Conservation (phyloP, 768 basidiomycete species). For the Cantharellus cinnabarinus region DNA sequence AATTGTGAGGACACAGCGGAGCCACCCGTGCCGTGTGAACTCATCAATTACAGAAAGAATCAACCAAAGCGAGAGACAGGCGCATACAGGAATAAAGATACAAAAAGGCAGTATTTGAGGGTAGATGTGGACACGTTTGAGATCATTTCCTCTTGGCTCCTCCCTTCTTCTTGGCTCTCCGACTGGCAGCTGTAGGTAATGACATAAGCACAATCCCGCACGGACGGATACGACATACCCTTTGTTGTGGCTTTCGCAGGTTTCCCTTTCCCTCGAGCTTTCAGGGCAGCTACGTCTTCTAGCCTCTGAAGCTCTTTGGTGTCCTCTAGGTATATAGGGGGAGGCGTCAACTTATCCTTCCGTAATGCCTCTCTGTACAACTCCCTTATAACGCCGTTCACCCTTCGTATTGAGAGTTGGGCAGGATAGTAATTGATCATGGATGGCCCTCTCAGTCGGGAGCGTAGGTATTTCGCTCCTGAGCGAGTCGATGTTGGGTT, state of each 20-base stretch:
- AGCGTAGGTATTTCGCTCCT: slow-evolving; percentile 79
- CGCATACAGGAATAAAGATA: neutral
- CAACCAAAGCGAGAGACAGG: neutral
- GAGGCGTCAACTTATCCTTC: neutral
- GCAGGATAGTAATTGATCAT: slow-evolving; percentile 70
- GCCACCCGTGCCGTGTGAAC: neutral
- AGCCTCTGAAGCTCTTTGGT: slow-evolving; percentile 46
- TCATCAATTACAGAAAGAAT: neutral
- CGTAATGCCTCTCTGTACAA: neutral
- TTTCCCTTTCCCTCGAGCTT: slow-evolving; percentile 61
- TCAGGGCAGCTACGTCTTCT: slow-evolving; percentile 44
- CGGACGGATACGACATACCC: slow-evolving; percentile 23
- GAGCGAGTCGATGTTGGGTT: slow-evolving; percentile 68
- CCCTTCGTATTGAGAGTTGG: slow-evolving; percentile 29
- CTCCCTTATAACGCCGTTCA: slow-evolving; percentile 24
- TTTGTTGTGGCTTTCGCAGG: slow-evolving; percentile 59
- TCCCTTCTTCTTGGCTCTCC: slow-evolving; percentile 1
- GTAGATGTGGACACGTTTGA: no score
- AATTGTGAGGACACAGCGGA: neutral
- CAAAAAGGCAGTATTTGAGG: neutral
- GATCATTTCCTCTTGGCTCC: neutral
- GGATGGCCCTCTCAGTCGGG: slow-evolving; percentile 62
- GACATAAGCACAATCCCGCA: neutral
- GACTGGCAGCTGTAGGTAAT: neutral
- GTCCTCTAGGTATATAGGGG: slow-evolving; percentile 29